A percentile compares a stretch with the other conserved stretches of the same genome.
phyloP scores from a whole-genome alignment of 1,139 yeast genomes.

The Sugiyamaella neomexicana region DNA sequence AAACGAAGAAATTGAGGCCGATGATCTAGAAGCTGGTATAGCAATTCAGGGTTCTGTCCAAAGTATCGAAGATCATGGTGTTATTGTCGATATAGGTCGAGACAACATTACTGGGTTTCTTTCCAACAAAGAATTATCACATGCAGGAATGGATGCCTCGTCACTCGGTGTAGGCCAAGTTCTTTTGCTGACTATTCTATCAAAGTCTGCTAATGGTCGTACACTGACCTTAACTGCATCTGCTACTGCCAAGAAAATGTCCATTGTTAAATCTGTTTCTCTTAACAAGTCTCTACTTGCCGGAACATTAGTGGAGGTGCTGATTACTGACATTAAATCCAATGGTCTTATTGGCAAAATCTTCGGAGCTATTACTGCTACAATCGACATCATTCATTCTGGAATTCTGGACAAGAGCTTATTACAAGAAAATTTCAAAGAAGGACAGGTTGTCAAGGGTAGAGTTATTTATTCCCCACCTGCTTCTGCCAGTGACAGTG shows the following conservation, averaged over 20 bases:
- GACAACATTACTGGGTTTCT: conserved; percentile 63
- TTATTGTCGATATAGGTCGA: conserved; percentile 68
- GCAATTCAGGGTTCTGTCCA: conserved; percentile 73
- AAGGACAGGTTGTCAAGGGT: conserved; percentile 67
- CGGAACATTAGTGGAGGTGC: conserved; percentile 76
- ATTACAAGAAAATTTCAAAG: conserved; percentile 60
- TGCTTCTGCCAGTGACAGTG: conserved; percentile 32
- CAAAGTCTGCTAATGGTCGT: conserved; percentile 50
- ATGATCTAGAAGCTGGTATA: conserved; percentile 62
- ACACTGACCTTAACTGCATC: conserved; percentile 58
- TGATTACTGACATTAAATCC: conserved; percentile 59
- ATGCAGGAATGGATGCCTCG: conserved; percentile 36
- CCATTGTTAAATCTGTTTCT: conserved; percentile 55
- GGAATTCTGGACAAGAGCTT: conserved; percentile 50
- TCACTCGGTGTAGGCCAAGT: conserved; percentile 48
- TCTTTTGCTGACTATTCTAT: conserved; percentile 38
- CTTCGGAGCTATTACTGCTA: conserved; percentile 73
- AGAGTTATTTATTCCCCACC: conserved; percentile 65
- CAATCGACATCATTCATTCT: conserved; percentile 67
- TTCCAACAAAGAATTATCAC: conserved; percentile 60
- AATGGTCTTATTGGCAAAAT: conserved; percentile 63
- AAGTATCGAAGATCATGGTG: conserved; percentile 91
- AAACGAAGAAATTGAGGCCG: conserved; percentile 59
- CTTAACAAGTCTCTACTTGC: conserved; percentile 81
- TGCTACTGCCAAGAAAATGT: conserved; percentile 45